Base-by-base conservation (phyloP, 208 protist species). In the Crithidia sp. region DNA sequence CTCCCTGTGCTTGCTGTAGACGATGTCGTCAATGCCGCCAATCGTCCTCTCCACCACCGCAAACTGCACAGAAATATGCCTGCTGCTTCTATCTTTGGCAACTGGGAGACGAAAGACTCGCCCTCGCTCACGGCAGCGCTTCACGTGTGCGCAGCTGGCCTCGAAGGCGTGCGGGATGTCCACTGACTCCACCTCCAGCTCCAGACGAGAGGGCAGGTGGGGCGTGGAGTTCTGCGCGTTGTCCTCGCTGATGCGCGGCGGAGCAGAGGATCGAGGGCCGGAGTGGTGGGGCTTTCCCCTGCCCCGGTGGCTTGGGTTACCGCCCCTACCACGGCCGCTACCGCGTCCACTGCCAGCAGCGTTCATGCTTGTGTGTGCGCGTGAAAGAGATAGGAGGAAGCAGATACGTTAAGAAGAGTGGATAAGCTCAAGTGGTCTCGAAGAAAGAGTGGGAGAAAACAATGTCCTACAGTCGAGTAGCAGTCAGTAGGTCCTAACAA, bases 41-140 rank as follows among this genome's bases (percentile, higher is more conserved):
- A 93, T 81, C 44, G 63, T 85, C 44, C 88, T 82, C 75, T 93
- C 85, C 50, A 86, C 81, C 3, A 93, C 69, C 4, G 68, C 45
- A 40, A 93, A 89, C 53, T 75, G 37, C 3, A 28, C 14, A 37
- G n/a, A 43, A 1, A 6, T 13, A 39, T 7, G 0, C 28, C 28
- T 28, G 28, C 28, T 28, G 28, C 28, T 28, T 28, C 28, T 28
- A 28, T 28, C 28, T 0, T 5, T 12, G 61, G 40, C 8, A 19
- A 16, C 19, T 13, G 68, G 68, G 3, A 85, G 62, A 28, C 13
- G 54, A 56, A 85, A 81, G 19, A 85, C 58, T 5, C 75, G 60
- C 4, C 80, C 67, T 13, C 54, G 50, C 60, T 86, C 76, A 9
- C 67, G 61, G 28, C 76, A 69, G 7, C 73, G 76, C 7, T 61